Conservation (phyloP, 208 protist genomes). For the Phytomonas francai region DNA sequence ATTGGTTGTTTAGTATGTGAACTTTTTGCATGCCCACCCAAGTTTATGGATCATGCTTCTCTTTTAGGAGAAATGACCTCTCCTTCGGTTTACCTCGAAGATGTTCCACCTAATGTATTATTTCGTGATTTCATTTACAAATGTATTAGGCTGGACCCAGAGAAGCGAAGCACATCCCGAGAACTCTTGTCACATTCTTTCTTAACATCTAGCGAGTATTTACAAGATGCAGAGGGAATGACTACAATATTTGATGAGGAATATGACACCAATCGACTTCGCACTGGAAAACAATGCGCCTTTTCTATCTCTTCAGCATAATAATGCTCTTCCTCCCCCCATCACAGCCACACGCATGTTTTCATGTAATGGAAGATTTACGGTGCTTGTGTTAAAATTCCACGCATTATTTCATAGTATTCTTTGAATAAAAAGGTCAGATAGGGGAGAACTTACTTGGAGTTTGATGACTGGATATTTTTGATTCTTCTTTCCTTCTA, state of each 20-base stretch:
- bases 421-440: neutral
- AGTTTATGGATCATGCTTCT: conserved; percentile 68
- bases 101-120: conserved; percentile 43
- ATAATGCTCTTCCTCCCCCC: conserved; percentile 4
- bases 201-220: conserved; percentile 29
- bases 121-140: conserved; percentile 68
- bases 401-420: neutral
- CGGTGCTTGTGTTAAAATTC: neutral
- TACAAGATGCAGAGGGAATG: conserved; percentile 37
- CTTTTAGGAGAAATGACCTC: conserved; percentile 60
- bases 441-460: neutral
- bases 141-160: conserved; percentile 69
- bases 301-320: conserved; percentile 37
- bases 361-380: neutral
- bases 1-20: conserved; percentile 88
- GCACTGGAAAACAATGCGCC: conserved; percentile 17
- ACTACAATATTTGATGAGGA: conserved; percentile 58
- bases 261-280: conserved; percentile 9
- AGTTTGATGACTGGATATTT: neutral
- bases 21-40: conserved; percentile 67
- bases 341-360: neutral
- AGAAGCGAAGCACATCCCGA: conserved; percentile 42
- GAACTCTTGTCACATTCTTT: conserved; percentile 68
- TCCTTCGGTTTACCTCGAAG: conserved; percentile 34
- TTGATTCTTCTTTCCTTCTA: conserved; percentile 11